Evolutionary conservation across 192 early-diverging fungal genomes (phyloP).

Genomic region (Entophlyctis luteolus): DNA sequence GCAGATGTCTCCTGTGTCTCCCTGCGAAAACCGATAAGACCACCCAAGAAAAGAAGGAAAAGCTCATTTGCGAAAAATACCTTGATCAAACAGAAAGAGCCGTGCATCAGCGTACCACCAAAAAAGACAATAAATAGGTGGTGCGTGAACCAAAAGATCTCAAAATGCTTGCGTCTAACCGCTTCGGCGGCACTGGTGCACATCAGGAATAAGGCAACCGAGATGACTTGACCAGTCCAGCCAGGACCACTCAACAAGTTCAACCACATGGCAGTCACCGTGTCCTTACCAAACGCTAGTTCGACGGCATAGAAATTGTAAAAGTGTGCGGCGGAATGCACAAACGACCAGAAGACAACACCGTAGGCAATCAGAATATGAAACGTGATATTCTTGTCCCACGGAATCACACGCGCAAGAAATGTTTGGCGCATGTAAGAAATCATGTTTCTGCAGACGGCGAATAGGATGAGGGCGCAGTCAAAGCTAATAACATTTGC

Average conservation of each 20-base stretch:
- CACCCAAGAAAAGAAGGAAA: not conserved
- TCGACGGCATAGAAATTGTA: slow-evolving; percentile 67
- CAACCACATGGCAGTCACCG: slow-evolving; percentile 41
- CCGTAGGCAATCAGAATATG: slow-evolving; percentile 76
- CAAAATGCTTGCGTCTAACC: slow-evolving; percentile 62
- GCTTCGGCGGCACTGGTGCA: slow-evolving; percentile 63
- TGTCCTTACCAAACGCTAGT: slow-evolving; percentile 27
- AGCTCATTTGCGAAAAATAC: slow-evolving; percentile 10
- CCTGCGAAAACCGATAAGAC: slow-evolving; percentile 1
- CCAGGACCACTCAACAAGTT: slow-evolving; percentile 74
- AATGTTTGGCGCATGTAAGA: slow-evolving; percentile 73
- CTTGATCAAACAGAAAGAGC: slow-evolving; percentile 81
- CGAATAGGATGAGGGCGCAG: slow-evolving; percentile 72
- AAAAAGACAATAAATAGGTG: slow-evolving; percentile 84
- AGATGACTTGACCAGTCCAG: slow-evolving; percentile 74
- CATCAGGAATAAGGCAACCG: slow-evolving; percentile 71
- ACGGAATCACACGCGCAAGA: slow-evolving; percentile 69
- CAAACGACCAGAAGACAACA: slow-evolving; percentile 69
- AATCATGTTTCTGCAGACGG: slow-evolving; percentile 77
- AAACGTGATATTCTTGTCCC: slow-evolving; percentile 79
- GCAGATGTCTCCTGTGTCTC: slow-evolving; percentile 50
- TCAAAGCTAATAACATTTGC: slow-evolving; percentile 72
- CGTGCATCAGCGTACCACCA: slow-evolving; percentile 72
- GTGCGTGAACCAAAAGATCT: slow-evolving; percentile 83
- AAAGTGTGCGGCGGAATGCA: slow-evolving; percentile 72